Base-by-base conservation (phyloP, 371 early-diverging fungal genomes). In the Rhizopus sp. region DNA sequence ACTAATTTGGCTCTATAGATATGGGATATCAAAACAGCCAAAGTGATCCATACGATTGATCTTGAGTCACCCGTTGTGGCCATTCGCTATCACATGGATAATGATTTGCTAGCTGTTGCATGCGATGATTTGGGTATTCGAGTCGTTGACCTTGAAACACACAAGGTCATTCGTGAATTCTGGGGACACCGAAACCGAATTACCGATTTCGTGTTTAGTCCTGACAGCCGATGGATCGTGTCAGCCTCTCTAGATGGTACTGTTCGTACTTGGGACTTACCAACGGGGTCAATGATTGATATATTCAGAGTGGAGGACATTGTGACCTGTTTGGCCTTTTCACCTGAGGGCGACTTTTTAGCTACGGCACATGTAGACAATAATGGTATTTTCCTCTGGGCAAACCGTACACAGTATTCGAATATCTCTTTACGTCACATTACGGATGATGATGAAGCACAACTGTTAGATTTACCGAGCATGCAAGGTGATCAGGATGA, bases 261-360 rank as follows among this genome's bases (percentile, higher is more conserved):
- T 4, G 83, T 98, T 29, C 84, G 94, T 41, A 94, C 95, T 0
- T 98, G 96, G 95, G 97, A 98, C 72, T 72, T 98, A 54, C 94
- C 96, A 7, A 86, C 93, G 0, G 96, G 96, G 6, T 81, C 89
- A 44, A 78, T 93, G 83, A 81, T 96, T 34, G 97, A 96, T 75
- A 73, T 86, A 34, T 92, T 94, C 76, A 75, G 76, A 34, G 85
- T 89, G 1, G 85, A 91, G 34, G 76, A 81, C 59, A 81, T 95
- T 30, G 88, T 89, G 2, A 93, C 95, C 35, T 89, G 91, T 63
- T 50, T 97, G 31, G 69, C 92, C 3, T 91, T 97, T 53, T 94
- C 96, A 7, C 96, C 96, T 12, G 83, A 80, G 6, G 94, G 94
- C 44, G 96, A 96, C 62, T 94, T 90, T 60, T 69, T 98, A 60